Base-by-base conservation (phyloP, 352 stramenopile genomes). In the Thraustochytrium striatum region DNA sequence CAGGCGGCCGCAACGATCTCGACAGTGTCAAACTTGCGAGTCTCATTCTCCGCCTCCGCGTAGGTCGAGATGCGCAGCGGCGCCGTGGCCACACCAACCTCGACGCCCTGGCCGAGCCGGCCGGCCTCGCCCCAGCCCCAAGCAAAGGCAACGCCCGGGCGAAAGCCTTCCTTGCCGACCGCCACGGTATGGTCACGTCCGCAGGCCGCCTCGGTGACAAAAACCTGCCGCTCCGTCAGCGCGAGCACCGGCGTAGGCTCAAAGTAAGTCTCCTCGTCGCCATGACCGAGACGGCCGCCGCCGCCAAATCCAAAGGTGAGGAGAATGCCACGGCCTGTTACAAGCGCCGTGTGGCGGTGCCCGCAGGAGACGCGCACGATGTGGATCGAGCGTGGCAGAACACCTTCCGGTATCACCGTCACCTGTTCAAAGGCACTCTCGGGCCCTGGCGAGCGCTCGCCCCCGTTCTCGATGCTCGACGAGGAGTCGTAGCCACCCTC, bases 71-170 rank as follows among this genome's bases (percentile, higher is more conserved):
- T 73, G 35, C 55, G 72, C 30, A 50, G 35, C 11, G 69, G 69
- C 35, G 55, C 72, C 28, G 9, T 69, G 25, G 52, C 32, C 35
- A 79, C 69, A 30, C 69, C 69, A 28, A 69, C 28, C 55, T 79
- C 69, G 0, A 41, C 72, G 30, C 69, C 69, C 1, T 72, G 69
- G 52, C 69, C 69, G 0, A 79, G 33, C 9, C 69, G 50, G 36
- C 69, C 69, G 43, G 69, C 69, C 39, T 79, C 69, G 55, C 69
- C 69, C 69, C 69, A 79, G 30, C 69, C 69, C 69, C 69, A 79
- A 7, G 69, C 50, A 33, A 65, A 79, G 2, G 58, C 69, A 13
- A 50, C 50, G 13, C 69, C 69, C 2, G 50, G n/a, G 11, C 38
- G 50, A 5, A 33, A 33, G 35, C 36, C 39, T 3, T 62, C 53